Evolutionary conservation across 1,284 basidiomycete species (phyloP), one percentile per base, ranked within the genome.

Genomic region (Moesziomyces parantarcticus): DNA sequence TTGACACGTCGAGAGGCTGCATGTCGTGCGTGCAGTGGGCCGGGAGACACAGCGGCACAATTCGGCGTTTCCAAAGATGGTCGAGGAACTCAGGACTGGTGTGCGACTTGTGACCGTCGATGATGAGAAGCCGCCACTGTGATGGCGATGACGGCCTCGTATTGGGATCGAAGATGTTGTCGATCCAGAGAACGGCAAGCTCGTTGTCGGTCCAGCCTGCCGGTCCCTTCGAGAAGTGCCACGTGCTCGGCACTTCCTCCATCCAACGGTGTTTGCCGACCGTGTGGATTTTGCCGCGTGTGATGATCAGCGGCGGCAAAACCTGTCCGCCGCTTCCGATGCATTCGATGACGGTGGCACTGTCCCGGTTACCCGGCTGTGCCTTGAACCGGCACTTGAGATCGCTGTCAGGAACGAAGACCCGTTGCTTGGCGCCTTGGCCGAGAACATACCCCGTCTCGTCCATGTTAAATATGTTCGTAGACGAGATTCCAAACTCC

Each of bases 391-490:
- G 29, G 32, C 22, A 2, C 16, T 43, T 44, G 21, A 14, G 49
- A 20, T 51, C n/a, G n/a, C 40, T 29, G 3, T 25, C 16, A 26
- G 58, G 51, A 11, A 60, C 58, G 43, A 60, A 9, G 16, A 59
- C 32, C 1, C n/a, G 50, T 50, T 59, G 29, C 6, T 29, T 48
- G 23, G 34, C 50, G 21, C 39, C 50, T 9, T 29, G 6, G 9
- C 58, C 58, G 34, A 47, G 36, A 50, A 45, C 16, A 32, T 45
- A 54, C 5, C 52, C 43, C 7, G 50, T 51, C 23, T 51, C 39
- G 20, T 34, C 54, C 54, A 56, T 56, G 46, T 56, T 56, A 26
- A 32, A 57, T 1, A 58, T 39, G 43, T 51, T 51, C n/a, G 22
- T 42, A 21, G 49, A 58, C 8, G 48, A n/a, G 3, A 58, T 18